Conservation (phyloP, 371 early-diverging fungal genomes). For the Mucor mucedo region DNA sequence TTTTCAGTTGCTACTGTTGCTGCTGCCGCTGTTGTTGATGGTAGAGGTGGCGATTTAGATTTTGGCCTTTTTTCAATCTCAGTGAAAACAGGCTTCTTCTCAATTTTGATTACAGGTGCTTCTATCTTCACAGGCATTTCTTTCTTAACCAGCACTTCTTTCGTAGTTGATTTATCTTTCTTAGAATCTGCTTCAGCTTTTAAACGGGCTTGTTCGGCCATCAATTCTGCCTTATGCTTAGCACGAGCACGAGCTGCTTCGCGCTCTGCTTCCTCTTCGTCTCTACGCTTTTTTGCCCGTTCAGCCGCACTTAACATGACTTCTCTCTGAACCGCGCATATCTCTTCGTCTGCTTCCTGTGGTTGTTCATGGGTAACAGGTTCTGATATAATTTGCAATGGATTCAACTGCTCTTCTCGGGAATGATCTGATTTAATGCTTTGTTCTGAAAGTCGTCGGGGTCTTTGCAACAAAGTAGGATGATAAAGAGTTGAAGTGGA, state of each 20-base stretch:
- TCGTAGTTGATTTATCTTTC: not conserved
- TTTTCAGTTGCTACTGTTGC: not conserved
- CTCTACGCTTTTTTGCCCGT: constrained; percentile 52
- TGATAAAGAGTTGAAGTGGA: not conserved
- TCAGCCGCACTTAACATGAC: constrained; percentile 55
- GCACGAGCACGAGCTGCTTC: constrained; percentile 53
- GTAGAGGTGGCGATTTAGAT: not conserved
- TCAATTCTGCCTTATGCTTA: constrained; percentile 43
- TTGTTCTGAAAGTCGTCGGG: constrained; percentile 39
- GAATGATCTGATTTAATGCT: constrained; percentile 38
- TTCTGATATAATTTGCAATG: constrained; percentile 18
- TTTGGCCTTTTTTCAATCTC: not conserved
- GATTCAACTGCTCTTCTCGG: constrained; percentile 13
- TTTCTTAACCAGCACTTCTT: constrained; percentile 5
- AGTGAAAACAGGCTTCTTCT: not conserved
- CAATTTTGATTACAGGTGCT: not conserved
- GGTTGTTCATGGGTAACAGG: constrained; percentile 1
- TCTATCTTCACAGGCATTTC: not conserved
- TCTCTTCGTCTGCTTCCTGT: constrained; percentile 27
- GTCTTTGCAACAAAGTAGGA: constrained; percentile 32
- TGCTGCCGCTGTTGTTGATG: not conserved
- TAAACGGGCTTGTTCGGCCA: constrained; percentile 11
- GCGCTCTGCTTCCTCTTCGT: constrained; percentile 52
- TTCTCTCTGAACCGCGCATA: constrained; percentile 43
- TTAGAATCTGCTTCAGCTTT: not conserved